These are phyloP conservation scores for Boletus pseudo-olivaceus DNA, from an alignment of 768 basidiomycete genomes.

Conservation along the genomic window DNA sequence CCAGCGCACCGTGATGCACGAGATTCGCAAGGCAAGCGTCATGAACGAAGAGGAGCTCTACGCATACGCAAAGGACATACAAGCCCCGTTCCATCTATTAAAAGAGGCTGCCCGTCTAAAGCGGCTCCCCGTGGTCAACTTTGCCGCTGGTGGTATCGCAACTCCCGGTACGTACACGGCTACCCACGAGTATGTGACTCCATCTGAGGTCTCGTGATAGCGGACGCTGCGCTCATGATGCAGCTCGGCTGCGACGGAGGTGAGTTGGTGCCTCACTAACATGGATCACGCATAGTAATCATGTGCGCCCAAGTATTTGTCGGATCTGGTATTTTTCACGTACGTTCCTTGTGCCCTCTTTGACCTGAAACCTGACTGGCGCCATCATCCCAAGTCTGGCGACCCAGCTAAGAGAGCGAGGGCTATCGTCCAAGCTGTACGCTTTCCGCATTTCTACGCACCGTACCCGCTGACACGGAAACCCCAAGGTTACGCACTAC, in stretches of 20 bases:
- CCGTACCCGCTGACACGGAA: constrained; percentile 3
- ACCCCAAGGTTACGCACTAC: constrained; percentile 77
- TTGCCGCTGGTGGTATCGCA: constrained; percentile 92
- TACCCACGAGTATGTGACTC: not conserved
- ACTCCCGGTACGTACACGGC: constrained; percentile 66
- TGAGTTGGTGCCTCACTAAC: constrained; percentile 34
- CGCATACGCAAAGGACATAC: constrained; percentile 85
- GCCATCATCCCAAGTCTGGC: constrained; percentile 55
- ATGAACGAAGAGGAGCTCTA: constrained; percentile 97
- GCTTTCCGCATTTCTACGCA: constrained; percentile 12
- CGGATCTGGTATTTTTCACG: constrained; percentile 96
- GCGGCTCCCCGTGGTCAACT: constrained; percentile 92
- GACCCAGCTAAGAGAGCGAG: constrained; percentile 92
- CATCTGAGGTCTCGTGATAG: constrained; percentile 33
- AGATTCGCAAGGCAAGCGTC: constrained; percentile 79
- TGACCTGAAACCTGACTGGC: not conserved
- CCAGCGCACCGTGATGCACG: constrained; percentile 74
- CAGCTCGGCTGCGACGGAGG: constrained; percentile 96
- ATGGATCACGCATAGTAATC: not conserved
- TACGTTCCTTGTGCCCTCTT: constrained; percentile 35
- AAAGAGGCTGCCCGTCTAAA: constrained; percentile 95
- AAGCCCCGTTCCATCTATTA: constrained; percentile 91
- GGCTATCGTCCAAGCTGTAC: constrained; percentile 93
- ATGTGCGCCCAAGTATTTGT: constrained; percentile 71
- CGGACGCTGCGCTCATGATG: constrained; percentile 99